Base-by-base conservation (phyloP, 176 grass and related monocot genomes). In the Oryza meyeriana region DNA sequence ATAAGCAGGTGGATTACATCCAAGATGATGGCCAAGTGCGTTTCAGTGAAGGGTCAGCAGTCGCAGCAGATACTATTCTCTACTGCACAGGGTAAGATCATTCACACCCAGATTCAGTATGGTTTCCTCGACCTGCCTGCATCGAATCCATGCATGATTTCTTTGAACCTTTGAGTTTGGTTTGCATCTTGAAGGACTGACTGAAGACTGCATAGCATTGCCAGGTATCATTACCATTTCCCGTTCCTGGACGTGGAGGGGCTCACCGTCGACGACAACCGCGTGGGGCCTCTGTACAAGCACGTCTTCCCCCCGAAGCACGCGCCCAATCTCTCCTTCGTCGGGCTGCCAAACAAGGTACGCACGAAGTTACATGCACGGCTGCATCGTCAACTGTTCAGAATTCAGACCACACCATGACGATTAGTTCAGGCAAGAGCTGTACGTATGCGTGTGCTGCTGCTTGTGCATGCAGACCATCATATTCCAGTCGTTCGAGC, bases 11-110 rank as follows among this genome's bases (percentile, higher is more conserved):
- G 39, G 77, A 81, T 9, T 82, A 41, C 61, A 69, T 90, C 48
- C 35, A 85, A 41, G 76, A 86, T 8, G 71, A 87, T 34, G 84
- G 84, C 9, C 52, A 30, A 32, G 81, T 93, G 34, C 33, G 22
- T 14, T 87, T 93, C 31, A 67, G 10, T 4, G 66, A 93, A 78
- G 87, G 84, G 9, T 74, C 80, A 38, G 42, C 72, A 1, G 64
- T 87, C 2, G 6, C 59, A 22, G 84, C 87, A 74, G 91, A 90
- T 9, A 45, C 58, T n/a, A 85, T 90, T 57, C 57, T 87, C 64
- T 93, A 87, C 72, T 90, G 84, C 66, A 93, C 91, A 83, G 91
- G 87, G 87, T 88, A 81, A n/a, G 25, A 61, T 26, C 10, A 69
- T 39, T 31, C 30, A 13, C 33, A 30, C n/a, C 20, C 40, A 39